phyloP scores from a whole-genome alignment of 208 protist species.

The Wallacemonas collosoma region DNA sequence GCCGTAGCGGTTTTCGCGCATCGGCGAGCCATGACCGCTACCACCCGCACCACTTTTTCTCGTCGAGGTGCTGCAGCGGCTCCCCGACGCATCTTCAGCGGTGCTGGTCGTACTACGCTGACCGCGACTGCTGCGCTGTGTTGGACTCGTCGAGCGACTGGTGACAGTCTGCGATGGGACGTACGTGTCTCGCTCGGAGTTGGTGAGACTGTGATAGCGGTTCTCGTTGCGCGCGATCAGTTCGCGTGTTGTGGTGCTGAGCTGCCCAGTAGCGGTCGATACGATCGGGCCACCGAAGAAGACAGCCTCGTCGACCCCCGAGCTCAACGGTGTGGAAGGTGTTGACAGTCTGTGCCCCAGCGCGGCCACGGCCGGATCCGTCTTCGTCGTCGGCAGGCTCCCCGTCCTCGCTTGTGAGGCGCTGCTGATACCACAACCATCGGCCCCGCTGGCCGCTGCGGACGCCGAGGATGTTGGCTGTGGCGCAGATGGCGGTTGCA shows the following conservation, averaged over 20 bases:
- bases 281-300: not conserved
- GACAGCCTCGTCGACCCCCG: not conserved
- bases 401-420: no score
- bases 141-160: no score
- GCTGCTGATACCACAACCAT: no score
- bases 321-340: not conserved
- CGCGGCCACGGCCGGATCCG: no score
- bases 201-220: not conserved
- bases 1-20: not conserved
- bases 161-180: not conserved
- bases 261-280: not conserved
- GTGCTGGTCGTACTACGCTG: not conserved
- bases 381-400: no score
- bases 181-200: not conserved
- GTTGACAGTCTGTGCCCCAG: no score
- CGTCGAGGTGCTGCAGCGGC: not conserved
- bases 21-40: no score
- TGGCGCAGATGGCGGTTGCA: no score
- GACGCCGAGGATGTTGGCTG: no score
- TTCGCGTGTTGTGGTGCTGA: conserved; percentile 1
- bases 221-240: not conserved
- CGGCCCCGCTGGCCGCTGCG: no score
- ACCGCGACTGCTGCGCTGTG: no score
- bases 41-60: not conserved
- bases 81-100: not conserved